Evolutionary conservation across 1,284 basidiomycete species (phyloP).

Genomic region (Austroboletus niveus): DNA sequence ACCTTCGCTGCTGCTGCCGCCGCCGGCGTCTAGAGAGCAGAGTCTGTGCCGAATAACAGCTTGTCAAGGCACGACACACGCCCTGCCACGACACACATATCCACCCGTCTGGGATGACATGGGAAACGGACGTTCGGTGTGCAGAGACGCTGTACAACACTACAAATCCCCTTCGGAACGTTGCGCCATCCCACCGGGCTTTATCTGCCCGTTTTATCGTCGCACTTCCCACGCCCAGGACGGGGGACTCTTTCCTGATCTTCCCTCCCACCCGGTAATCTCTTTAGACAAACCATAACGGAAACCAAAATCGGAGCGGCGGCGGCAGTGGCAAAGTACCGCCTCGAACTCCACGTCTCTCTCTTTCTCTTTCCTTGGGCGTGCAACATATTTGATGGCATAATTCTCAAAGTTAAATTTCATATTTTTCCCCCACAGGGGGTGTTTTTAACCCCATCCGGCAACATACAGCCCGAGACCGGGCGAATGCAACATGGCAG

Average conservation of each 20-base stretch:
- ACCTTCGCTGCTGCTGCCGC: not conserved
- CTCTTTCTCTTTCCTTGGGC: too few relatives aligned
- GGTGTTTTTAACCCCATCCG: not conserved
- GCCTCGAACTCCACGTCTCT: too few relatives aligned
- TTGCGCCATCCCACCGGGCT: not conserved
- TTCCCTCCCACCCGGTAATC: not conserved
- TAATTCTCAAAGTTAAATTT: too few relatives aligned
- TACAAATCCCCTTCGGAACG: not conserved
- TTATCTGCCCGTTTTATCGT: not conserved
- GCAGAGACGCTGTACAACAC: not conserved
- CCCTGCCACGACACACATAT: not conserved
- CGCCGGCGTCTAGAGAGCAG: not conserved
- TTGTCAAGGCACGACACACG: not conserved
- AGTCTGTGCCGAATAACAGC: not conserved
- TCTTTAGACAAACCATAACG: not conserved
- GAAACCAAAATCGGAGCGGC: not conserved
- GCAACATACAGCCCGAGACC: not conserved
- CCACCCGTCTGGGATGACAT: not conserved
- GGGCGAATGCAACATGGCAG: not conserved
- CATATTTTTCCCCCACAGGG: not conserved
- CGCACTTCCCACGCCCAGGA: not conserved
- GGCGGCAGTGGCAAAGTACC: not conserved
- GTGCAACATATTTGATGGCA: too few relatives aligned
- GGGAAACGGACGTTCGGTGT: not conserved
- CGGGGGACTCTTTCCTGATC: not conserved